Evolutionary conservation across 2,329 filamentous ascomycete species (phyloP).

Genomic region (Fusarium nisikadoi): DNA sequence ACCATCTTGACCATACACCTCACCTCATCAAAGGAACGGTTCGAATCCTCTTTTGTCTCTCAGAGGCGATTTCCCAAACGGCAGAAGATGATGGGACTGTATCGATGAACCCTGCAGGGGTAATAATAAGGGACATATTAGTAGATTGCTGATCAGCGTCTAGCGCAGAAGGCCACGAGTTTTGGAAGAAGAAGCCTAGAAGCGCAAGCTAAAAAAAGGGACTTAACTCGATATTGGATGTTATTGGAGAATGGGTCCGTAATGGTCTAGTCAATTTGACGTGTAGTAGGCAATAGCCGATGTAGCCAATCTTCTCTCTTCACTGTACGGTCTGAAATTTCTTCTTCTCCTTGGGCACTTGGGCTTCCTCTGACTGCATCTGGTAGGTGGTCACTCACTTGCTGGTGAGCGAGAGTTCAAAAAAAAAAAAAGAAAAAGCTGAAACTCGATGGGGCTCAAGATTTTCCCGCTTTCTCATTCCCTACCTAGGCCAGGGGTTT

Average conservation of each 20-base stretch:
- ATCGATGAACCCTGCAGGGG: constrained; percentile 33
- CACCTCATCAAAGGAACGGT: constrained; percentile 19
- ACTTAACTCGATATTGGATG: constrained; percentile 1
- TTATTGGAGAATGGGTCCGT: constrained; percentile 8
- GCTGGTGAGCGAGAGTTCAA: constrained; percentile 2
- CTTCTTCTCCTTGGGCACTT: background rate
- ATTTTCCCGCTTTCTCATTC: constrained; percentile 11
- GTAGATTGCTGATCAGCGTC: constrained; percentile 10
- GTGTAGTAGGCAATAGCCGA: constrained; percentile 35
- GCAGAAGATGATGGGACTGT: constrained; percentile 26
- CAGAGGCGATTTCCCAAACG: constrained; percentile 23
- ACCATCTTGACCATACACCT: constrained; percentile 3
- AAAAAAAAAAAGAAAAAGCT: constrained; percentile 29
- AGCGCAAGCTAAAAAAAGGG: constrained; percentile 37
- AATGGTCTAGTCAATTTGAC: constrained; percentile 39
- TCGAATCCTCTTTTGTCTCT: constrained; percentile 24
- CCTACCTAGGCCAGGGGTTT: constrained; percentile 23
- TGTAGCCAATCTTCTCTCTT: constrained; percentile 18
- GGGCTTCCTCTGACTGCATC: constrained; percentile 1
- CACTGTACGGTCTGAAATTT: constrained; percentile 6
- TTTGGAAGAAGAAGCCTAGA: constrained; percentile 4
- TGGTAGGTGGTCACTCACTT: constrained; percentile 1
- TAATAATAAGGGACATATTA: background rate
- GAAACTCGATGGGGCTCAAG: constrained; percentile 29
- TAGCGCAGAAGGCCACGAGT: constrained; percentile 16